Evolutionary conservation across 768 basidiomycete species (phyloP), one percentile per base, ranked within the genome.

Genomic region (Kwoniella sp.): DNA sequence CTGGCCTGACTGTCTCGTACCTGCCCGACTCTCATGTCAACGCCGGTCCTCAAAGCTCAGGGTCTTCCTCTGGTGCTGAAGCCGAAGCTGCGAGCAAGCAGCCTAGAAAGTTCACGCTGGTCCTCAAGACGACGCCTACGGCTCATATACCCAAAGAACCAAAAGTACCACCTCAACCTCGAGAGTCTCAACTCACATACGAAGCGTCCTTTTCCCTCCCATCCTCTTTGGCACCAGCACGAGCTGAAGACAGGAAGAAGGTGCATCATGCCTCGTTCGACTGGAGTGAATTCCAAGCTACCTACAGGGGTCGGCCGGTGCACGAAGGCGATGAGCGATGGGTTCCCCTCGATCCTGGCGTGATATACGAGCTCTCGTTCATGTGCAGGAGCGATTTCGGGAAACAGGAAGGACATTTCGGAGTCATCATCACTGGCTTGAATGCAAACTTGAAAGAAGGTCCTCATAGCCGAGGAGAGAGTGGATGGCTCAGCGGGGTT

Each of bases 381-480:
- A 82, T 82, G 81, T 81, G 80, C 61, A 66, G 81, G 26, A 79
- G 77, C 58, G 76, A 63, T 22, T 82, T 82, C 63, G 80, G 78
- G 28, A 71, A 78, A 31, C 80, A 82, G 66, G 63, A 75, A 22
- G 81, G 81, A 11, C 71, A 76, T 17, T 82, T 81, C 63, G 76
- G 73, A 31, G 45, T 82, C 57, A 66, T 75, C 4, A 60, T 82
- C n/a, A 28, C 26, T 5, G 58, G 55, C 23, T 61, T 77, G 11
- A 70, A 75, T 55, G 73, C 69, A 30, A 55, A 74, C n/a, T 51
- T 51, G 23, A 62, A 70, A 22, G 28, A 55, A 31, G 58, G 61
- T n/a, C n/a, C n/a, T n/a, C n/a, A n/a, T n/a, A n/a, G n/a, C n/a
- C n/a, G n/a, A n/a, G n/a, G 52, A n/a, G 47, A 58, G 31, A 25